phyloP scores from a whole-genome alignment of 495 filamentous ascomycete species.

The Letharia lupina region DNA sequence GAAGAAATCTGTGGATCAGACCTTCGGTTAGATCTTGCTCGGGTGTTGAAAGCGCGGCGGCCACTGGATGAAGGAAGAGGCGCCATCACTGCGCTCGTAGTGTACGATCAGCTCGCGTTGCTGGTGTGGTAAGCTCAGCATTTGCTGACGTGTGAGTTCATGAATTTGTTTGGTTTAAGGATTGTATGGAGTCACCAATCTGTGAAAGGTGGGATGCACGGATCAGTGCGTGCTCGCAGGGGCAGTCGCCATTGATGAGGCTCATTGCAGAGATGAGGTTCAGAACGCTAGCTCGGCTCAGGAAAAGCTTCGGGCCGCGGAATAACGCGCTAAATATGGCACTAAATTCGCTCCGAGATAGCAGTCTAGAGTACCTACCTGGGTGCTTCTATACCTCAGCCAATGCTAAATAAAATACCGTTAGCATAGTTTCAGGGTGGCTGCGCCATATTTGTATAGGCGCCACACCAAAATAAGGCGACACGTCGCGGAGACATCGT shows the following conservation, averaged over 20 bases:
- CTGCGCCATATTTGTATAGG: too few species aligned
- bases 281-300: not conserved
- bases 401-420: too few species aligned
- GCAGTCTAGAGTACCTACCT: not conserved
- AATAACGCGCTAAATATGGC: not conserved
- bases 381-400: too few species aligned
- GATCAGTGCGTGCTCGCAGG: not conserved
- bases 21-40: slow-evolving; percentile 32
- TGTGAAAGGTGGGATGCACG: not conserved
- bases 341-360: not conserved
- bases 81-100: slow-evolving; percentile 27
- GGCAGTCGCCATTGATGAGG: slow-evolving; percentile 8
- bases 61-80: slow-evolving; percentile 31
- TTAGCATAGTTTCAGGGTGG: too few species aligned
- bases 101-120: slow-evolving; percentile 17
- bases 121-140: slow-evolving; percentile 13
- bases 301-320: slow-evolving; percentile 9
- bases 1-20: slow-evolving; percentile 29
- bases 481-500: too few species aligned
- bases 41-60: slow-evolving; percentile 31
- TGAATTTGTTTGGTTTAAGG: not conserved
- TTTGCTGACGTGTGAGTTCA: slow-evolving; percentile 7
- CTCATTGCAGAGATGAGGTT: slow-evolving; percentile 14
- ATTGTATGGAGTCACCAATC: not conserved
- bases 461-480: too few species aligned